Evolutionary conservation across 2,329 filamentous ascomycete genomes (phyloP).

Genomic region (Atkinsonella hypoxylon): DNA sequence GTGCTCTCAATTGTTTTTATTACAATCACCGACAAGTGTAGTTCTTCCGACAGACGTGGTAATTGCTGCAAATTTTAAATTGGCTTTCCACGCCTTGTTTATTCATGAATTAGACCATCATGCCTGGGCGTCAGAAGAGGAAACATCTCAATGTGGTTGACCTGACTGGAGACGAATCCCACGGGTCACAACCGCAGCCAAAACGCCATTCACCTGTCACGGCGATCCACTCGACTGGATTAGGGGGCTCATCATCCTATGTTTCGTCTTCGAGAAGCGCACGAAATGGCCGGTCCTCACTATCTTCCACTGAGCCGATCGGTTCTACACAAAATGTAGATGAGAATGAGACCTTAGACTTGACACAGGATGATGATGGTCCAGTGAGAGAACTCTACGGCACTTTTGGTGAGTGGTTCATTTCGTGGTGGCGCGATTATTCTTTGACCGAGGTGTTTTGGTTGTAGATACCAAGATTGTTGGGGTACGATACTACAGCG

Average conservation of each 20-base stretch:
- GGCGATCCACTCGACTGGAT: slow-evolving; percentile 7
- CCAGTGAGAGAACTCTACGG: slow-evolving; percentile 35
- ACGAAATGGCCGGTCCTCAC: slow-evolving; percentile 6
- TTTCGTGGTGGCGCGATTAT: not conserved
- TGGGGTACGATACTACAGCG: slow-evolving; percentile 47
- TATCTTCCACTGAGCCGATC: slow-evolving; percentile 4
- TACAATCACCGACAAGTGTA: not conserved
- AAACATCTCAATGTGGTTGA: slow-evolving; percentile 23
- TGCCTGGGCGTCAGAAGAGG: slow-evolving; percentile 22
- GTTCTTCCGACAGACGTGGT: not conserved
- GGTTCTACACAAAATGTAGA: slow-evolving; percentile 4
- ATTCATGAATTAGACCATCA: not conserved
- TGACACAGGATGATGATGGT: slow-evolving; percentile 32
- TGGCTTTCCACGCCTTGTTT: not conserved
- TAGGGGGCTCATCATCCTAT: slow-evolving; percentile 11
- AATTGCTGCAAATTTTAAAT: not conserved
- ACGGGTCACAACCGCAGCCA: slow-evolving; percentile 12
- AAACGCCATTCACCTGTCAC: slow-evolving; percentile 17
- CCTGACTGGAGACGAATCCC: slow-evolving; percentile 24
- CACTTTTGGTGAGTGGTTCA: slow-evolving; percentile 24
- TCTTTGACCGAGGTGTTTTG: not conserved
- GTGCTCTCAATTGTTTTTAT: too few species aligned
- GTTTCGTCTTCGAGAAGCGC: slow-evolving; percentile 2
- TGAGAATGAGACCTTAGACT: slow-evolving; percentile 30
- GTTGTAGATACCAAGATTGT: slow-evolving; percentile 34